A percentile compares a stretch with the other conserved stretches of the same genome.
Conservation (phyloP, 441 rosid species). For the Isatis lusitanica region DNA sequence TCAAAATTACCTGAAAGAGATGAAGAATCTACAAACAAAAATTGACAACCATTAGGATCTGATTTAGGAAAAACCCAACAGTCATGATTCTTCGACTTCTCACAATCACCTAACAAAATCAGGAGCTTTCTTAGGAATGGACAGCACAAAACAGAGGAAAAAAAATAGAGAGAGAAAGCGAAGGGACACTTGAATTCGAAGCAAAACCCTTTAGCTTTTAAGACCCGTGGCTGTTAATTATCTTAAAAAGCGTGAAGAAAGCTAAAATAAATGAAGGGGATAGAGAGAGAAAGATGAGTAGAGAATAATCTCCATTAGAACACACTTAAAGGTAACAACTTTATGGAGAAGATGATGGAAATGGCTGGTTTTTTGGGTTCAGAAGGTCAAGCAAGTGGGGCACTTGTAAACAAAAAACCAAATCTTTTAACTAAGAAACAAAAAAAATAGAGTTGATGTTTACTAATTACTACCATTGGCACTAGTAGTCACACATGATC, state of each 20-base stretch:
- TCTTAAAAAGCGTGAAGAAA: conserved; percentile 37
- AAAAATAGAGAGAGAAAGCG: conserved; percentile 19
- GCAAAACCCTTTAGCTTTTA: conserved; percentile 33
- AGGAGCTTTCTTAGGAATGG: neutral
- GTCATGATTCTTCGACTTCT: conserved; percentile 36
- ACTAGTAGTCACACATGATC: conserved; percentile 6
- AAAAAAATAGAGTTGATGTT: conserved; percentile 2
- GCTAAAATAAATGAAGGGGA: conserved; percentile 22
- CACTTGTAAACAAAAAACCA: conserved; percentile 4
- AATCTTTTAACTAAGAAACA: too few species aligned
- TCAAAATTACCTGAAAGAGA: conserved; percentile 40
- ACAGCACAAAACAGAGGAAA: conserved; percentile 14
- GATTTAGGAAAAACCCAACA: conserved; percentile 36
- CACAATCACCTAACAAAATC: conserved; percentile 28
- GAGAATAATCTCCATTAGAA: conserved; percentile 31
- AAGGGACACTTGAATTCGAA: conserved; percentile 45
- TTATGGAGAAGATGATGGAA: conserved; percentile 31
- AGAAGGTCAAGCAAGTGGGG: conserved; percentile 35
- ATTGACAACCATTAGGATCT: conserved; percentile 43
- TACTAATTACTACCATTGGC: neutral
- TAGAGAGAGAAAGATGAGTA: conserved; percentile 25
- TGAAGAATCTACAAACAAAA: conserved; percentile 38
- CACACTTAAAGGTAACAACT: conserved; percentile 32
- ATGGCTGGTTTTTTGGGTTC: conserved; percentile 11
- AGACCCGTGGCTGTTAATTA: conserved; percentile 37